A percentile compares a stretch with the other conserved stretches of the same genome.
These are phyloP conservation scores for Coniochaeta sp. DNA, from an alignment of 2,329 filamentous ascomycete genomes.

Conservation along the genomic window DNA sequence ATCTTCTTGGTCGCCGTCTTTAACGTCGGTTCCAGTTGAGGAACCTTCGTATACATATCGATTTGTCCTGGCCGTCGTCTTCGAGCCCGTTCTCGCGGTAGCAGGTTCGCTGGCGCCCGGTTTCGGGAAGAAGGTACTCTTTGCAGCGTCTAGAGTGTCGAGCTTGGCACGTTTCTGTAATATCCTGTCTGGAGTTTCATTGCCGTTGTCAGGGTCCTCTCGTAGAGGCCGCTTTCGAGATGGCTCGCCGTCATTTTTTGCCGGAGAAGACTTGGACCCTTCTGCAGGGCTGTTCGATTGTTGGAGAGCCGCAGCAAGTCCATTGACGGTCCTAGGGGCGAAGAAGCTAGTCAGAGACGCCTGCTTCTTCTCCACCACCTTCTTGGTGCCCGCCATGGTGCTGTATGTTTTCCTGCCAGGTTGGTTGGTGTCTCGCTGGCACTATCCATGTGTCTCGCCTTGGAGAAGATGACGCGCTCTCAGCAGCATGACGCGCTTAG, in stretches of 20 bases:
- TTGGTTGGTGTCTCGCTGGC: neutral
- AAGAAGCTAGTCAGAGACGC: constrained; percentile 85
- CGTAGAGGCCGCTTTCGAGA: constrained; percentile 44
- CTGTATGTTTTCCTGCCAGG: neutral
- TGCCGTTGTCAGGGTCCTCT: constrained; percentile 36
- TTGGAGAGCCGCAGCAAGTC: constrained; percentile 27
- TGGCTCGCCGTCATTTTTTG: constrained; percentile 1
- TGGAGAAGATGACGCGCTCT: neutral
- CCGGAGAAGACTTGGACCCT: constrained; percentile 14
- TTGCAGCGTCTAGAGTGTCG: constrained; percentile 26
- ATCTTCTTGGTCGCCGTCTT: constrained; percentile 35
- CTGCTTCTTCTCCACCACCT: constrained; percentile 56
- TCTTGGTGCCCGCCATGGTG: constrained; percentile 27
- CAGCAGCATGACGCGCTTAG: neutral
- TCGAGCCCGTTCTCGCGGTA: constrained; percentile 12
- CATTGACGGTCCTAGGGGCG: constrained; percentile 50
- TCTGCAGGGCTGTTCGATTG: constrained; percentile 10
- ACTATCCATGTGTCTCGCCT: neutral
- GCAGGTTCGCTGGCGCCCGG: constrained; percentile 20
- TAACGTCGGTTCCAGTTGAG: constrained; percentile 28
- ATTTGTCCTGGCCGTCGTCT: constrained; percentile 34
- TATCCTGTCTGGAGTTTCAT: constrained; percentile 28
- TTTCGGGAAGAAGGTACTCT: constrained; percentile 30
- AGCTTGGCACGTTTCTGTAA: constrained; percentile 35
- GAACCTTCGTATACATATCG: constrained; percentile 43